Conservation (phyloP, 2,329 filamentous ascomycete species). For the Hypomyces rosellus region DNA sequence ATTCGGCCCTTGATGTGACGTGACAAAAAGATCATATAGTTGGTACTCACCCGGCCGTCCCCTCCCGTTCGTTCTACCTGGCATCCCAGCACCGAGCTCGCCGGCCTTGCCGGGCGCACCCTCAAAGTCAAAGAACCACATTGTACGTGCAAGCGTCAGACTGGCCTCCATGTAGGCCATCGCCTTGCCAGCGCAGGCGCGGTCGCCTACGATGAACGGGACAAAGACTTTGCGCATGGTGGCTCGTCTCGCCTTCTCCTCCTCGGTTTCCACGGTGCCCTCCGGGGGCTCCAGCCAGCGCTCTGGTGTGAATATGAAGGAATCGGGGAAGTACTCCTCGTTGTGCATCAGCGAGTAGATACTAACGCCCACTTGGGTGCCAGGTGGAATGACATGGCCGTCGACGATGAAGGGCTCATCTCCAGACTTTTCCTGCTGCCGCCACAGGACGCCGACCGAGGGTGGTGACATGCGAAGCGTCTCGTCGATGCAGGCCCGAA, state of each 20-base stretch:
- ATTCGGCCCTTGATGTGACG: background rate
- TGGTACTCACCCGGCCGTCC: background rate
- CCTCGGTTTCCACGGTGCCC: background rate
- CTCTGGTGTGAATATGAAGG: constrained; percentile 6
- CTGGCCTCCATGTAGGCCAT: constrained; percentile 3
- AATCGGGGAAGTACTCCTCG: constrained; percentile 1
- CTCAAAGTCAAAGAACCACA: constrained; percentile 3
- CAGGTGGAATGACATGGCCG: constrained; percentile 5
- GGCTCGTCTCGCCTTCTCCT: background rate
- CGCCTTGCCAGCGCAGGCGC: background rate
- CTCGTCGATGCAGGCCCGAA: constrained; percentile 31
- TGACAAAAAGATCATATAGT: background rate
- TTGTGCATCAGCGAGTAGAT: constrained; percentile 9
- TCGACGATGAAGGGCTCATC: constrained; percentile 1
- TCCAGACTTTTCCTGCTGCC: background rate
- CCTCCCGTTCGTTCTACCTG: background rate
- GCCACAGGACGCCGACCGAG: constrained; percentile 1
- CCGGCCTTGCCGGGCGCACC: background rate
- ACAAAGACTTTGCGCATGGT: background rate
- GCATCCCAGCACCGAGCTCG: background rate
- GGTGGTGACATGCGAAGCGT: constrained; percentile 4
- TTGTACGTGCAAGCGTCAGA: background rate
- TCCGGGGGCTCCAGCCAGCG: constrained; percentile 10
- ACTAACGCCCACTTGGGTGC: background rate
- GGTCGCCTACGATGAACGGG: background rate